These are phyloP conservation scores for Amanita muscaria DNA, from an alignment of 768 basidiomycete genomes.

Conservation along the genomic window DNA sequence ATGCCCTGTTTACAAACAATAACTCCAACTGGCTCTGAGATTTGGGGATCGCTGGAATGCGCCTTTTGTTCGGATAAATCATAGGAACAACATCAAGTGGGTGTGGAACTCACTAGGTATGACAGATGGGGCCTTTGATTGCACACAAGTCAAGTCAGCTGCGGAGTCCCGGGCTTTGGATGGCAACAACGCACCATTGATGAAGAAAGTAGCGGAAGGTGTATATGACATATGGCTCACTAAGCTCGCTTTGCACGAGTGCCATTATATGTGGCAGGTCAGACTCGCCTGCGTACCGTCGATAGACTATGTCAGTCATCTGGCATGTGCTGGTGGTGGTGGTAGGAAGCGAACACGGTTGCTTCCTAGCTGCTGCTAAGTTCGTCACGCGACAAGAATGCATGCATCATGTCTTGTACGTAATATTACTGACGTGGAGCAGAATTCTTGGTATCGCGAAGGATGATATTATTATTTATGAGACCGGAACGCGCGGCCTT, in stretches of 20 bases:
- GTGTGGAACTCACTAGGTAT: constrained; percentile 46
- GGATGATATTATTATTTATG: not conserved
- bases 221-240: constrained; percentile 93
- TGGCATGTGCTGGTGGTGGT: constrained; percentile 2
- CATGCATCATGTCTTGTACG: too few species aligned
- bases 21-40: constrained; percentile 67
- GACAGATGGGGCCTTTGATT: constrained; percentile 78
- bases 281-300: constrained; percentile 65
- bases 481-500: not conserved
- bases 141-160: constrained; percentile 28
- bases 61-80: constrained; percentile 31
- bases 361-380: too few species aligned
- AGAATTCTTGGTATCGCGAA: too few species aligned
- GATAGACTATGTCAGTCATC: constrained; percentile 47
- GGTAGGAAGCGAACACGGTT: constrained; percentile 1
- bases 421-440: too few species aligned
- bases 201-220: constrained; percentile 96
- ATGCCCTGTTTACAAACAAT: constrained; percentile 96
- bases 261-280: constrained; percentile 80
- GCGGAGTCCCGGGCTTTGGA: constrained; percentile 12
- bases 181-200: constrained; percentile 67
- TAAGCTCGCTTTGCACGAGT: constrained; percentile 85
- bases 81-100: not conserved
- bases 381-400: too few species aligned
- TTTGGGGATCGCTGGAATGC: constrained; percentile 37